phyloP scores from a whole-genome alignment of 2,329 filamentous ascomycete species.

The Phyllosticta ampelicida region DNA sequence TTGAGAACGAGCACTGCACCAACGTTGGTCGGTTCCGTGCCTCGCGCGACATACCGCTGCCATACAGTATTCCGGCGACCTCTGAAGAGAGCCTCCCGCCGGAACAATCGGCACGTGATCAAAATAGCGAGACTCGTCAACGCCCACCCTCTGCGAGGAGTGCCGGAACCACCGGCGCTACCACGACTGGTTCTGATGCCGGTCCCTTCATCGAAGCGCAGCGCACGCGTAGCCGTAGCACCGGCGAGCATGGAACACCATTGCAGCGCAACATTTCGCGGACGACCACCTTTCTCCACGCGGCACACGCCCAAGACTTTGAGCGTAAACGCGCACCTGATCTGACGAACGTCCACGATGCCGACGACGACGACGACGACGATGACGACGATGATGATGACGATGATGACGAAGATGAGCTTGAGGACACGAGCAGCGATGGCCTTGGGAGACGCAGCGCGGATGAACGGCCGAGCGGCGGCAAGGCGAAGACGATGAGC shows the following conservation, averaged over 20 bases:
- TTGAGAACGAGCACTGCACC: constrained; percentile 94
- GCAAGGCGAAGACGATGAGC: background rate
- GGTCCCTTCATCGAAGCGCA: constrained; percentile 5
- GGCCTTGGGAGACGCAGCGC: background rate
- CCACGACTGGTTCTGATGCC: constrained; percentile 7
- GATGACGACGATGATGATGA: constrained; percentile 24
- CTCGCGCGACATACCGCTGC: constrained; percentile 74
- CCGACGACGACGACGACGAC: constrained; percentile 19
- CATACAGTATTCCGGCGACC: constrained; percentile 49
- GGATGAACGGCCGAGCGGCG: background rate
- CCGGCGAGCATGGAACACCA: constrained; percentile 17
- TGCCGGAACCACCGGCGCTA: background rate
- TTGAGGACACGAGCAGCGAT: background rate
- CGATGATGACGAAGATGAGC: constrained; percentile 24
- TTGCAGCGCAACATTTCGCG: constrained; percentile 36
- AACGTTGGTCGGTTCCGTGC: constrained; percentile 76
- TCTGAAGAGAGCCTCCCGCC: constrained; percentile 9
- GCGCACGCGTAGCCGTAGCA: constrained; percentile 3
- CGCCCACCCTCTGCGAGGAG: background rate
- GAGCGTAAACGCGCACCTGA: constrained; percentile 59
- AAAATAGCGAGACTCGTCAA: background rate
- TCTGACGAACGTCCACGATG: constrained; percentile 16
- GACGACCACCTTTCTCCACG: constrained; percentile 60
- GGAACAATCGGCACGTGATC: background rate
- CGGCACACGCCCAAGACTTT: constrained; percentile 85